A percentile compares a stretch with the other conserved stretches of the same genome.
phyloP scores from a whole-genome alignment of 345 rosid species.

The Lepidium sativum region DNA sequence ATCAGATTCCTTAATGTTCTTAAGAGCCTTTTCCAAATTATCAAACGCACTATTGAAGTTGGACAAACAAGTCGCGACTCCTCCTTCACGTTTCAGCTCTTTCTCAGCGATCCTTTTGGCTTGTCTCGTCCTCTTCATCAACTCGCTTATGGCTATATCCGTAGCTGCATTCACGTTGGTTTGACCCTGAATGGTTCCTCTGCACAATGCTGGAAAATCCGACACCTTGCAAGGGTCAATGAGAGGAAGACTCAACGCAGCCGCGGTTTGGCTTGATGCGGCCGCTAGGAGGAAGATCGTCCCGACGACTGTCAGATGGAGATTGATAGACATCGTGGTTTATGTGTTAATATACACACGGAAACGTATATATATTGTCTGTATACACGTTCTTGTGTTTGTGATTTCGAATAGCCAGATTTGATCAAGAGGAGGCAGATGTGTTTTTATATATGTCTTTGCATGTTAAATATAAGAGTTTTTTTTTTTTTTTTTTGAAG shows the following conservation, averaged over 20 bases:
- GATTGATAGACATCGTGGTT: conserved; percentile 13
- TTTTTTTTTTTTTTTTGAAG: too few species aligned
- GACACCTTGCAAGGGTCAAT: conserved; percentile 15
- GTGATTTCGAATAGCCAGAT: conserved; percentile 9
- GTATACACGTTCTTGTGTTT: conserved; percentile 21
- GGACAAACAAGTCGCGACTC: conserved; percentile 24
- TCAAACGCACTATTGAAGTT: conserved; percentile 22
- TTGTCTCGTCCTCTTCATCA: conserved; percentile 4
- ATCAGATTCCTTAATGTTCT: conserved; percentile 26
- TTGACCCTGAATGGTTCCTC: conserved; percentile 16
- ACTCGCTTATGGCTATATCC: conserved; percentile 18
- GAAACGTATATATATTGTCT: conserved; percentile 23
- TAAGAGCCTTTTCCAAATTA: conserved; percentile 17
- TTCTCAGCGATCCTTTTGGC: conserved; percentile 5
- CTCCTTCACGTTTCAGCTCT: not conserved
- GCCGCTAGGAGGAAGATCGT: not conserved
- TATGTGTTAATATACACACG: not conserved
- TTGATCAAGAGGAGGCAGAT: conserved; percentile 10
- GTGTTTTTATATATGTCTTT: conserved; percentile 17
- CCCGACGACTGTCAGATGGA: not conserved
- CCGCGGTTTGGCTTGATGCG: not conserved
- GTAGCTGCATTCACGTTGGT: conserved; percentile 20
- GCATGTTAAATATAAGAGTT: conserved; percentile 1
- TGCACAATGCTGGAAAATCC: conserved; percentile 12
- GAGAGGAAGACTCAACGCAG: not conserved